phyloP scores from a whole-genome alignment of 352 stramenopile genomes.

The Poterioochromonas sp. region DNA sequence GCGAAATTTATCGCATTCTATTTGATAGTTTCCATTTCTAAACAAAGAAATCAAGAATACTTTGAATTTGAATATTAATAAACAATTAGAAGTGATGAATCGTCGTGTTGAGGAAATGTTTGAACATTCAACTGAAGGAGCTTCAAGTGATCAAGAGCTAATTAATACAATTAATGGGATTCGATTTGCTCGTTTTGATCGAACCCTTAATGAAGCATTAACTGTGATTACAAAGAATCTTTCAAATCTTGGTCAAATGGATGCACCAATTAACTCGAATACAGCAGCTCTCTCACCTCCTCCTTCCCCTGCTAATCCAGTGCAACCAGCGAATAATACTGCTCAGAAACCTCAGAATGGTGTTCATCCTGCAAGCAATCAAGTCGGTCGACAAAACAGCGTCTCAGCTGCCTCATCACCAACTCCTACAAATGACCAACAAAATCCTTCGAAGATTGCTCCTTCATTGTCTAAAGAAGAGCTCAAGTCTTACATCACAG shows the following conservation, averaged over 20 bases:
- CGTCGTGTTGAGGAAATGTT: constrained; percentile 6
- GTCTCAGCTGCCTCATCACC: too few species aligned
- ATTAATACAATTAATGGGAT: not conserved
- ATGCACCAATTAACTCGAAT: too few species aligned
- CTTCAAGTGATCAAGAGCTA: not conserved
- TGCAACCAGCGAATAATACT: too few species aligned
- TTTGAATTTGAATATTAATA: not conserved
- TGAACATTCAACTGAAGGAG: not conserved
- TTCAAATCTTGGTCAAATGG: too few species aligned
- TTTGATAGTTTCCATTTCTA: not conserved
- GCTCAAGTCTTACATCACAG: not conserved
- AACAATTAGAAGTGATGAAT: not conserved
- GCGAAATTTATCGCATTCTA: too few species aligned
- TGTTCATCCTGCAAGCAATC: not conserved
- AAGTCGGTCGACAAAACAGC: too few species aligned
- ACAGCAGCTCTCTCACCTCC: too few species aligned
- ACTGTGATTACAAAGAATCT: too few species aligned
- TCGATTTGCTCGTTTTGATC: not conserved
- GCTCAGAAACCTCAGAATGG: not conserved
- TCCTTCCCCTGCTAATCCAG: too few species aligned
- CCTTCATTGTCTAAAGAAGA: not conserved
- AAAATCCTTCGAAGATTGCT: not conserved
- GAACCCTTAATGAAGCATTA: not conserved
- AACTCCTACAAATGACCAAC: not conserved
- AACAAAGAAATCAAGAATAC: not conserved